Percentiles rank a stretch among this genome's conserved stretches.
phyloP scores from a whole-genome alignment of 192 early-diverging fungal species.

The Borealophlyctis nickersoniae region DNA sequence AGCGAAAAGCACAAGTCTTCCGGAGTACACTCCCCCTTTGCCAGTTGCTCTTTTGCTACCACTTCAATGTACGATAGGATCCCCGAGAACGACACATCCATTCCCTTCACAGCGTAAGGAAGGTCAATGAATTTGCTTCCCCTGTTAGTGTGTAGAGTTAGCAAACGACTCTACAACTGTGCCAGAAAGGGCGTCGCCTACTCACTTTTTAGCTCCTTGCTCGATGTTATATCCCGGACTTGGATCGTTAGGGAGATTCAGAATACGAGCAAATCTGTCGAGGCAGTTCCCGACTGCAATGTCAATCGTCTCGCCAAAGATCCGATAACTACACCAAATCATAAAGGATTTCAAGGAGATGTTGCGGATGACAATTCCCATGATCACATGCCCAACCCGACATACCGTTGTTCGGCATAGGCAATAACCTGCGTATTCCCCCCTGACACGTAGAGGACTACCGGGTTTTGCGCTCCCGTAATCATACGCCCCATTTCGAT shows the following conservation, averaged over 20 bases:
- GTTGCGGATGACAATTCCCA: constrained; percentile 6
- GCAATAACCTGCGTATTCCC: constrained; percentile 99
- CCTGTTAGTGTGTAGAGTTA: constrained; percentile 35
- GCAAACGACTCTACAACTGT: not conserved
- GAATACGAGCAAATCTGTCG: constrained; percentile 93
- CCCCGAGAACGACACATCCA: constrained; percentile 97
- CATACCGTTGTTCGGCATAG: constrained; percentile 79
- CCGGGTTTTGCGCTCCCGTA: constrained; percentile 89
- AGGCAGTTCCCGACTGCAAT: constrained; percentile 98
- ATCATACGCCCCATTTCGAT: constrained; percentile 99
- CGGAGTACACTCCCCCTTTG: constrained; percentile 40
- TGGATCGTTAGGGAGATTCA: constrained; percentile 94
- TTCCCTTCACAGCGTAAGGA: constrained; percentile 97
- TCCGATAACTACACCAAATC: constrained; percentile 63
- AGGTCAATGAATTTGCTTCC: constrained; percentile 83
- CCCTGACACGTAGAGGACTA: constrained; percentile 95
- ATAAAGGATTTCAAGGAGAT: constrained; percentile 3
- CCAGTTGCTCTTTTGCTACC: constrained; percentile 30
- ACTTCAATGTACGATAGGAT: constrained; percentile 89
- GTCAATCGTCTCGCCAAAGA: constrained; percentile 98
- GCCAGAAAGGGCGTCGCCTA: not conserved
- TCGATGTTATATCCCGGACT: constrained; percentile 98
- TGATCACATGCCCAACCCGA: no score
- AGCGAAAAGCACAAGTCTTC: constrained; percentile 97
- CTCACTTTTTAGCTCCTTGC: constrained; percentile 83